Base-by-base conservation (phyloP, 2,329 filamentous ascomycete genomes). In the Bipolaris sorokiniana region DNA sequence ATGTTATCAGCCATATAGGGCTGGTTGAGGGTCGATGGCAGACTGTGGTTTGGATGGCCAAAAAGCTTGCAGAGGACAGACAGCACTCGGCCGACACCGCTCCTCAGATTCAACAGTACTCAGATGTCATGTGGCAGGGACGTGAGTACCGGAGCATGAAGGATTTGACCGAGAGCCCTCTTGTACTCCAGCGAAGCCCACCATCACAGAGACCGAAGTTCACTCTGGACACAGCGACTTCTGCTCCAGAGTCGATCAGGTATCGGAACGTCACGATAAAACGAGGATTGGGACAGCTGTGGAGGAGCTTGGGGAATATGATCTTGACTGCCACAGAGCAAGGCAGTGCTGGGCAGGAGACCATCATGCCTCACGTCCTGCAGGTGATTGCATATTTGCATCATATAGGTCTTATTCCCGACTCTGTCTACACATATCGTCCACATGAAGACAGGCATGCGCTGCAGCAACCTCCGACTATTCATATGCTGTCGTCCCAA, bases 331-430 rank as follows among this genome's bases (percentile, higher is more conserved):
- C 75, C 22, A 63, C 72, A 3, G 68, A 73, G 54, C 54, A 56
- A 15, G 40, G 50, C 42, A 44, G 59, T 23, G 18, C 56, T 42
- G 57, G 61, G 6, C 61, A 70, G 28, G 55, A 68, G 7, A 56
- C 41, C 6, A 74, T 80, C 15, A 78, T 79, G 71, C 71, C 77
- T 6, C 77, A 78, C 58, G 78, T 82, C 2, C 65, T 82, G 48
- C 78, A 81, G 56, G 77, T 82, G 46, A 77, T 83, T 37, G 81
- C 81, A 5, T 70, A 79, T 38, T 61, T 83, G 15, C 81, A 83
- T 61, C 81, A 82, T 63, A 63, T 71, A 26, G 79, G 76, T 31
- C 69, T 82, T 51, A 80, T 83, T 66, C 77, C 81, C 13, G 72
- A 78, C 34, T 76, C 78, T 10, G 76, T 82, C 36, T 81, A 82